These are phyloP conservation scores for Backusella westeae DNA, from an alignment of 192 early-diverging fungal species.

Conservation along the genomic window DNA sequence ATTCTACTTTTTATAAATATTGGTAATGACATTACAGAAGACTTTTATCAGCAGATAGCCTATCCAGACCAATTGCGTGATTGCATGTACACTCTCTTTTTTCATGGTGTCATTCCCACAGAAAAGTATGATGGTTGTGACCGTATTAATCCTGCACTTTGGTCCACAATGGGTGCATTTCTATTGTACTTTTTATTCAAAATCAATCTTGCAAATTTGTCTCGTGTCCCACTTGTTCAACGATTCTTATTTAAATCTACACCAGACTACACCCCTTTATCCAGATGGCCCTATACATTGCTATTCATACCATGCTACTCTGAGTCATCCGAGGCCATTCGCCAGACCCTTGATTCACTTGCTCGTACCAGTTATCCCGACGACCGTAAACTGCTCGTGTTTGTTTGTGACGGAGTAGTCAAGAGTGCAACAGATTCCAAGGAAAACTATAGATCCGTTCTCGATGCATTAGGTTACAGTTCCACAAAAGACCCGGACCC, in stretches of 20 bases:
- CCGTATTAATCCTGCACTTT: conserved; percentile 29
- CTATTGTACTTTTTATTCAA: conserved; percentile 31
- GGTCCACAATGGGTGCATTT: conserved; percentile 23
- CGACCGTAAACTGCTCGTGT: conserved; percentile 62
- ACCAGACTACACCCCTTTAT: neutral
- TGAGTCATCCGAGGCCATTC: conserved; percentile 58
- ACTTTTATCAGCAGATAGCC: conserved; percentile 22
- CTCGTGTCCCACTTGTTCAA: conserved; percentile 21
- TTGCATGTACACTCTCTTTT: conserved; percentile 29
- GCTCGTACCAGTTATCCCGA: conserved; percentile 61
- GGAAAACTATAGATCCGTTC: conserved; percentile 59
- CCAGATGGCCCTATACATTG: conserved; percentile 33
- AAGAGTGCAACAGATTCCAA: conserved; percentile 54
- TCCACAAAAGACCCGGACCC: conserved; percentile 48
- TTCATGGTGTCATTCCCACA: conserved; percentile 24
- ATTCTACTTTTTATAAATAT: conserved; percentile 24
- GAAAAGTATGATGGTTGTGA: conserved; percentile 17
- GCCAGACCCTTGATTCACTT: conserved; percentile 64
- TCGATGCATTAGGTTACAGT: conserved; percentile 70
- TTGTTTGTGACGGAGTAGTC: conserved; percentile 67
- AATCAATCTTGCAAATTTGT: conserved; percentile 31
- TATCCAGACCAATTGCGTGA: conserved; percentile 1
- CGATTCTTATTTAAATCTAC: conserved; percentile 17
- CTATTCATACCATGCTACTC: conserved; percentile 69
- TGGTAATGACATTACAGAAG: conserved; percentile 29